Conservation (phyloP, 2,329 filamentous ascomycete genomes). For the Diaporthe sp. region DNA sequence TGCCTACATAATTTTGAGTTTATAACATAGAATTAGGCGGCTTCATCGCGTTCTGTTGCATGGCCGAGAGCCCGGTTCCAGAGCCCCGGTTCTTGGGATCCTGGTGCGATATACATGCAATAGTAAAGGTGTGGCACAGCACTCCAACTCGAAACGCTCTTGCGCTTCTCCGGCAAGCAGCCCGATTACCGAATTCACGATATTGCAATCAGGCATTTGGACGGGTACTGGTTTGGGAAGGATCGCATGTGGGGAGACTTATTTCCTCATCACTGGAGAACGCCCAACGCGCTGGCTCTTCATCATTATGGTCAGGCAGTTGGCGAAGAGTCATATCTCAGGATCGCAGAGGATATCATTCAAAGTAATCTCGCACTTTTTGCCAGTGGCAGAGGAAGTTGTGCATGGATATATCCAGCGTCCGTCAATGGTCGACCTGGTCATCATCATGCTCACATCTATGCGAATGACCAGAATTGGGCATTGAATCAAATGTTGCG, state of each 20-base stretch:
- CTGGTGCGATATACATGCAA: neutral
- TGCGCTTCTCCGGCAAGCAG: neutral
- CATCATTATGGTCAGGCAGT: neutral
- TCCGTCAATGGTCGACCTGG: neutral
- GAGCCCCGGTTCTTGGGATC: neutral
- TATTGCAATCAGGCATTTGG: slow-evolving; percentile 2
- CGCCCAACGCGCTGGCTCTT: neutral
- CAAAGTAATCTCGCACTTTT: neutral
- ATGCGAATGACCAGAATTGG: neutral
- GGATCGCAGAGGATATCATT: neutral
- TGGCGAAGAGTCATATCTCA: neutral
- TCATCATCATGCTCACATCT: neutral
- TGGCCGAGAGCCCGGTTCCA: neutral
- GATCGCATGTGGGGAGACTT: neutral
- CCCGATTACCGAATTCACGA: neutral
- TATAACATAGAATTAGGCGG: no score
- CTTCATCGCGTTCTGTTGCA: neutral
- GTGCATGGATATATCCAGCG: neutral
- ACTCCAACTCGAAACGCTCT: neutral
- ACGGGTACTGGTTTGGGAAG: neutral
- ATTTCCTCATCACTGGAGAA: neutral
- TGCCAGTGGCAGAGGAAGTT: neutral
- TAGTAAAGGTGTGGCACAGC: neutral
- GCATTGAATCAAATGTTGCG: neutral
- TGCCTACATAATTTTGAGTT: neutral